Evolutionary conservation across 805 yeast species (phyloP).

Genomic region (Zygosaccharomyces rouxii): DNA sequence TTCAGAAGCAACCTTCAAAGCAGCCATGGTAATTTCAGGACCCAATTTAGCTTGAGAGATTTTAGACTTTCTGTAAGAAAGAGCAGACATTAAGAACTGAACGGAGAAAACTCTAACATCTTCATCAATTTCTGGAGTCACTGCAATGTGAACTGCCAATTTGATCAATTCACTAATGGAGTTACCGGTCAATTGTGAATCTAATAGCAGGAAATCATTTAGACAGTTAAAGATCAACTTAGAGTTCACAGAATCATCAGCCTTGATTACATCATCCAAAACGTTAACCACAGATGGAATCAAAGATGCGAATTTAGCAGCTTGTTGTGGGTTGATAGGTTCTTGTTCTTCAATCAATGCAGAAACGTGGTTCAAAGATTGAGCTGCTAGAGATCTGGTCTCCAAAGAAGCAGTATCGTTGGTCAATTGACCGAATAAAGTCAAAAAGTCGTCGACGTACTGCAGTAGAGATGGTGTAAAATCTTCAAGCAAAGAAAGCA

Average conservation of each 20-base stretch:
- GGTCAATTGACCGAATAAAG: slow-evolving; percentile 65
- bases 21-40: slow-evolving; percentile 67
- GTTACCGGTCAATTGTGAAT: slow-evolving; percentile 74
- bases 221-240: slow-evolving; percentile 77
- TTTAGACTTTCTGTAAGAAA: slow-evolving; percentile 76
- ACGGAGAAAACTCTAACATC: slow-evolving; percentile 81
- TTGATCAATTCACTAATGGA: slow-evolving; percentile 63
- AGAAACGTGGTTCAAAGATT: slow-evolving; percentile 67
- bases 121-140: slow-evolving; percentile 62
- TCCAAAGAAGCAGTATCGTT: slow-evolving; percentile 59
- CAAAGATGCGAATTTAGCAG: slow-evolving; percentile 52
- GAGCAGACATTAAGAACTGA: slow-evolving; percentile 75
- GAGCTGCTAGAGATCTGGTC: slow-evolving; percentile 76
- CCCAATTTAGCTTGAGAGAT: slow-evolving; percentile 78
- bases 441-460: slow-evolving; percentile 62
- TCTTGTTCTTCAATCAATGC: slow-evolving; percentile 60
- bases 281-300: slow-evolving; percentile 81
- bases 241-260: slow-evolving; percentile 68
- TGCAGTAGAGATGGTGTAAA: slow-evolving; percentile 53
- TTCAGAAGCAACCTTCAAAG: slow-evolving; percentile 74
- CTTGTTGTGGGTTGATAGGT: slow-evolving; percentile 43
- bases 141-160: slow-evolving; percentile 71
- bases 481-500: slow-evolving; percentile 73
- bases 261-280: slow-evolving; percentile 64
- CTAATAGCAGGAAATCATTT: slow-evolving; percentile 72